A percentile compares a stretch with the other conserved stretches of the same genome.
Conservation (phyloP, 2,329 filamentous ascomycete genomes). For the Xylariaceae sp. region DNA sequence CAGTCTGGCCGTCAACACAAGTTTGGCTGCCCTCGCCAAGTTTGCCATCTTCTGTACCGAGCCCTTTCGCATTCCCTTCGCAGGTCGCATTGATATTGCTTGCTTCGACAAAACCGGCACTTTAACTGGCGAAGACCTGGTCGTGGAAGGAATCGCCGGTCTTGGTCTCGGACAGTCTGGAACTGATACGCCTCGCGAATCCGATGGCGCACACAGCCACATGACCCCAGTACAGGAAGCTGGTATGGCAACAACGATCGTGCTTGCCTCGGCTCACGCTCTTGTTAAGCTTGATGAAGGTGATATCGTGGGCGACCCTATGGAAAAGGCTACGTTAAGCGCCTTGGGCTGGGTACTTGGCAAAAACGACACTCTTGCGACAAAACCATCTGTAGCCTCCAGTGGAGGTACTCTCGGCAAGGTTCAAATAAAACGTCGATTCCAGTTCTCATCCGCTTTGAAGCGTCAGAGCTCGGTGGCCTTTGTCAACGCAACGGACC, state of each 20-base stretch:
- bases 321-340: conserved; percentile 93
- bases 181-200: conserved; percentile 60
- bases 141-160: conserved; percentile 94
- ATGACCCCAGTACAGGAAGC: conserved; percentile 68
- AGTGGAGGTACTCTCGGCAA: conserved; percentile 58
- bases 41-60: conserved; percentile 98
- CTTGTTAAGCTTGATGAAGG: conserved; percentile 95
- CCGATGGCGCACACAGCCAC: conserved; percentile 77
- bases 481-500: conserved; percentile 69
- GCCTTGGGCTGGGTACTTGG: conserved; percentile 93
- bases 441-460: conserved; percentile 95
- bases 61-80: conserved; percentile 95
- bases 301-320: conserved; percentile 94
- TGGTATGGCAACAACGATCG: conserved; percentile 79
- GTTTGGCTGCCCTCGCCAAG: conserved; percentile 87
- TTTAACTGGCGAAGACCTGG: conserved; percentile 89
- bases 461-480: conserved; percentile 96
- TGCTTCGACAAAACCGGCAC: conserved; percentile 99
- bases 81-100: conserved; percentile 89
- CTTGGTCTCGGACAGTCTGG: conserved; percentile 68
- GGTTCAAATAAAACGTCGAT: conserved; percentile 92
- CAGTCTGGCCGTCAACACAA: conserved; percentile 95
- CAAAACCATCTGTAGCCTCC: conserved; percentile 50
- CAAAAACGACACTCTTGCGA: conserved; percentile 76
- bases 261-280: conserved; percentile 91